Evolutionary conservation across 768 basidiomycete genomes (phyloP), one percentile per base, ranked within the genome.

Genomic region (Trametes elegans): DNA sequence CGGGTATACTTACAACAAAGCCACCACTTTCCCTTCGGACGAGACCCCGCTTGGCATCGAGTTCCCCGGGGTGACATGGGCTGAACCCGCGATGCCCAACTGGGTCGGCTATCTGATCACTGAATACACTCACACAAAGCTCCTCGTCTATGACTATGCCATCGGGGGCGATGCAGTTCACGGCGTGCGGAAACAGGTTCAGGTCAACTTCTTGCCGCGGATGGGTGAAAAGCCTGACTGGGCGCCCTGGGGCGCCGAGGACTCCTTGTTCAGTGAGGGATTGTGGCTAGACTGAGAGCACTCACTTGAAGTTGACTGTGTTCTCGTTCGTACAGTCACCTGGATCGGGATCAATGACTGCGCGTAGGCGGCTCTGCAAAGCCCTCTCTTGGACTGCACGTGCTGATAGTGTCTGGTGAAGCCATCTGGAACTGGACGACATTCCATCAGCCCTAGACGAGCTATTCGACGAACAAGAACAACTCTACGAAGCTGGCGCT

Each of bases 261-360:
- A 68, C 40, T 50, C 68, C 7, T 57, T 71, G n/a, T 69, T 68
- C 41, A 50, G 70, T 68, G 47, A 48, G 57, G 16, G 14, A 23
- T 44, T 34, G 10, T 26, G 48, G 26, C 16, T 5, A 21, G 11
- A n/a, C 3, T 7, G n/a, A n/a, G 6, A 31, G 32, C 29, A 21
- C 9, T 31, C 23, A 34, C 14, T 35, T 49, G 24, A 53, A 13
- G 11, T 35, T 13, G 34, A 35, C n/a, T 21, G 16, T 35, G 10
- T 14, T n/a, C 29, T 18, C 51, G n/a, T n/a, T n/a, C n/a, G n/a
- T n/a, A n/a, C n/a, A 85, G 83, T 82, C 5, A 83, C 79, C 3
- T 86, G 82, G 82, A 71, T 84, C 43, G 85, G 85, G 3, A 85
- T 86, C 53, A 87, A 87, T 54, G 85, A 86, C 67, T 78, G 79